A percentile compares a stretch with the other conserved stretches of the same genome.
Evolutionary conservation across 2,329 filamentous ascomycete species (phyloP).

Genomic region (Colletotrichum musicola): DNA sequence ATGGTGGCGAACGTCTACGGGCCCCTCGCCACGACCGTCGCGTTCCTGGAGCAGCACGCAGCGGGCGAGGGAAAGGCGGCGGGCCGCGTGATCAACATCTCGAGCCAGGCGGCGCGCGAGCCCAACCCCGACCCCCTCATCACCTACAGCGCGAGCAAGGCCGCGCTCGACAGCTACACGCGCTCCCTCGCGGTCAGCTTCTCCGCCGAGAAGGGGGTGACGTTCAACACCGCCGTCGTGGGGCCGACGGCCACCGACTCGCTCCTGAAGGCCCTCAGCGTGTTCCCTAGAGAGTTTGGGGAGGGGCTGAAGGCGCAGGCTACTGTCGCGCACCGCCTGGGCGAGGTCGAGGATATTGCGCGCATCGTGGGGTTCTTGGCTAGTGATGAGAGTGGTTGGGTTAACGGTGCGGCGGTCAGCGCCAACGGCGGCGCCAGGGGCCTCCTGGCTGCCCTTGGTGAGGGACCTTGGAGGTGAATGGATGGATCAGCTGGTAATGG

Average conservation of each 20-base stretch:
- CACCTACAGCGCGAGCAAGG: conserved; percentile 50
- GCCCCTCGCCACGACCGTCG: conserved; percentile 47
- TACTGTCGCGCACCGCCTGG: background rate
- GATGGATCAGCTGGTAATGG: too few species aligned
- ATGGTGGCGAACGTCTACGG: conserved; percentile 23
- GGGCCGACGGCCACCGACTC: conserved; percentile 43
- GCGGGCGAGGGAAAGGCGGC: conserved; percentile 45
- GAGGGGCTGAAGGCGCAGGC: background rate
- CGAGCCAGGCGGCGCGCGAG: conserved; percentile 40
- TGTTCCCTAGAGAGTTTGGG: background rate
- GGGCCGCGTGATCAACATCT: conserved; percentile 50
- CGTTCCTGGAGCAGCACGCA: conserved; percentile 44
- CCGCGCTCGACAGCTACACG: conserved; percentile 46
- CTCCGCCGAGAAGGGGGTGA: conserved; percentile 43
- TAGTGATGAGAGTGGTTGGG: conserved; percentile 25
- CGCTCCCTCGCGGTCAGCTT: conserved; percentile 48
- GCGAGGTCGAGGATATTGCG: conserved; percentile 13
- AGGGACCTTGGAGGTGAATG: background rate
- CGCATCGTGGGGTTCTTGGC: conserved; percentile 32
- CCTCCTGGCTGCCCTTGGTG: background rate
- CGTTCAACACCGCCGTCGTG: conserved; percentile 48
- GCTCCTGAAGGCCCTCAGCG: background rate
- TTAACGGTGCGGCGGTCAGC: conserved; percentile 21
- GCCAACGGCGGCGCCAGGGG: conserved; percentile 11
- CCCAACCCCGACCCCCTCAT: background rate